Conservation (phyloP, 495 filamentous ascomycete genomes). For the Podospora appendiculata region DNA sequence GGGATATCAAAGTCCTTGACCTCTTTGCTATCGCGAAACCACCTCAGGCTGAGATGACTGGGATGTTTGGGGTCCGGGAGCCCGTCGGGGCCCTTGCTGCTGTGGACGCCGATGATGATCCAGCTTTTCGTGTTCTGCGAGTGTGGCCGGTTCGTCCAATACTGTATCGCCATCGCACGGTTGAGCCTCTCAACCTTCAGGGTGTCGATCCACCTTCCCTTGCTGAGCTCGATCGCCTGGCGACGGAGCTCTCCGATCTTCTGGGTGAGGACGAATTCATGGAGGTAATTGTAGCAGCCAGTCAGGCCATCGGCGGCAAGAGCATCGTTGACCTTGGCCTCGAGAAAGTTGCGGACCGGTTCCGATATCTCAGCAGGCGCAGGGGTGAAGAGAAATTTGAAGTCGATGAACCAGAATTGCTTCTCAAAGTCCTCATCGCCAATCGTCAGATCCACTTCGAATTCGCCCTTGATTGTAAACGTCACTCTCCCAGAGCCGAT, state of each 20-base stretch:
- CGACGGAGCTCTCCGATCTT: constrained; percentile 73
- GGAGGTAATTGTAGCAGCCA: constrained; percentile 77
- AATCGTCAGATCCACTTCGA: constrained; percentile 86
- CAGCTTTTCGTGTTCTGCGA: constrained; percentile 65
- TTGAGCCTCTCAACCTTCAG: constrained; percentile 68
- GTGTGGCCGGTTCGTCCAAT: constrained; percentile 61
- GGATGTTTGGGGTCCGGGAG: constrained; percentile 26
- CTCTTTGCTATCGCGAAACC: constrained; percentile 77
- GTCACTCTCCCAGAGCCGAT: constrained; percentile 77
- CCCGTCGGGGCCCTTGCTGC: constrained; percentile 42
- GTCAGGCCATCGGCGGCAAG: constrained; percentile 57
- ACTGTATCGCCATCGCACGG: constrained; percentile 76
- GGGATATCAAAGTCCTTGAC: constrained; percentile 55
- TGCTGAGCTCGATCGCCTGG: constrained; percentile 63
- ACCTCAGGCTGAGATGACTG: constrained; percentile 58
- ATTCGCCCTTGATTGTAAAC: constrained; percentile 74
- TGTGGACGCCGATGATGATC: constrained; percentile 77
- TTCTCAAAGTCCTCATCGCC: constrained; percentile 69
- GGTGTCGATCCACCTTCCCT: constrained; percentile 64
- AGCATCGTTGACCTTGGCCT: constrained; percentile 59
- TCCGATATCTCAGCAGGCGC: constrained; percentile 50
- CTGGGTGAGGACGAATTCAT: constrained; percentile 76
- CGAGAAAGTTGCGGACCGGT: constrained; percentile 54
- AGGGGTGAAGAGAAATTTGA: constrained; percentile 75
- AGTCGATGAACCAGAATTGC: constrained; percentile 89